Evolutionary conservation across 139 green algal genomes (phyloP).

Genomic region (Dunaliella primolecta): DNA sequence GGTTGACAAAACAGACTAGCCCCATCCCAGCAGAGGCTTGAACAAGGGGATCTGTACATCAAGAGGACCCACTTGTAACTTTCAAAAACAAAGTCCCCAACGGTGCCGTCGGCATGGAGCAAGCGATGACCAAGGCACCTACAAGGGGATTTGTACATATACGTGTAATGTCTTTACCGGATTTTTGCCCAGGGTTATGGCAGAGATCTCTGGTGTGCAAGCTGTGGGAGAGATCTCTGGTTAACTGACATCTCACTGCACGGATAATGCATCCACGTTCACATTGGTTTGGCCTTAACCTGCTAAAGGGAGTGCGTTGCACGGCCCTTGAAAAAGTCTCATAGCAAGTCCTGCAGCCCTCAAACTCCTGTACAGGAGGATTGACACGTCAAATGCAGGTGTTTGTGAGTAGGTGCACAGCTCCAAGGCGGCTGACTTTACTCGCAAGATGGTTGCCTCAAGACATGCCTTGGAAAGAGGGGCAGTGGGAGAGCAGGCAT

Average conservation of each 20-base stretch:
- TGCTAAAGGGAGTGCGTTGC: neutral
- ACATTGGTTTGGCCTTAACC: neutral
- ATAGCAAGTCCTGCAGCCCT: neutral
- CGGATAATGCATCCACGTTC: neutral
- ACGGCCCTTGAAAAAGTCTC: neutral
- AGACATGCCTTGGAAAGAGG: neutral
- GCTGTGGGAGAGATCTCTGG: neutral
- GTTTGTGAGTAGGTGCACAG: neutral
- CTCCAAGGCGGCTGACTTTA: neutral
- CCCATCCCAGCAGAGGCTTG: neutral
- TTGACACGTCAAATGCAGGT: neutral
- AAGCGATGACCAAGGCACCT: neutral
- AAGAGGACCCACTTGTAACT: neutral
- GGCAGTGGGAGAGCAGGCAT: neutral
- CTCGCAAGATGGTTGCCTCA: neutral
- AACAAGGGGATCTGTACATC: neutral
- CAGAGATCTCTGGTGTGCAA: too few species aligned
- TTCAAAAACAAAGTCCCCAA: neutral
- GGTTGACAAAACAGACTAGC: neutral
- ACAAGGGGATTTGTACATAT: neutral
- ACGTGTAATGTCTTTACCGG: neutral
- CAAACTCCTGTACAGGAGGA: neutral
- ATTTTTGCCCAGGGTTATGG: too few species aligned
- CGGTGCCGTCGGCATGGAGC: neutral
- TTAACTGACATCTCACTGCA: neutral